Evolutionary conservation across 2,329 filamentous ascomycete species (phyloP).

Genomic region (Diaporthe destruens): DNA sequence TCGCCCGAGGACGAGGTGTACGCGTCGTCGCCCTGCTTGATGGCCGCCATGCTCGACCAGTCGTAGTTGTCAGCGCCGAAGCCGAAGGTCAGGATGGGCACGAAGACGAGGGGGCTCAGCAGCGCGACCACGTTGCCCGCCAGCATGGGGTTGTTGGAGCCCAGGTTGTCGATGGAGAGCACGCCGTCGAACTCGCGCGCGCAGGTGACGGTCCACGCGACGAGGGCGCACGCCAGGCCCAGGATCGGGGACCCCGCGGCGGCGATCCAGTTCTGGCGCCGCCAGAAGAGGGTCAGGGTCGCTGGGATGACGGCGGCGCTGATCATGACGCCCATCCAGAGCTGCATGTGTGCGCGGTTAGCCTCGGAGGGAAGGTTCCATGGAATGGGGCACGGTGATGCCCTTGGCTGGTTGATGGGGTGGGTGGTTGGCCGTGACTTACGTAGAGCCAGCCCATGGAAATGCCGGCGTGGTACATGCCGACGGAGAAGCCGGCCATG

Average conservation of each 20-base stretch:
- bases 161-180: conserved; percentile 68
- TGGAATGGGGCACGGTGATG: too few species aligned
- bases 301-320: conserved; percentile 87
- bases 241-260: conserved; percentile 74
- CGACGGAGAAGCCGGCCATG: conserved; percentile 84
- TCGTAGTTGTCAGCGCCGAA: conserved; percentile 84
- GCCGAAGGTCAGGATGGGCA: conserved; percentile 79
- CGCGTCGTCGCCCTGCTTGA: conserved; percentile 47
- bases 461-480: conserved; percentile 79
- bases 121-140: conserved; percentile 88
- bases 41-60: conserved; percentile 80
- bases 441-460: conserved; percentile 87
- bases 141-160: conserved; percentile 89
- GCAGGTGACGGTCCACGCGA: conserved; percentile 83
- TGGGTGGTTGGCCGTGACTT: background rate
- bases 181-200: conserved; percentile 79
- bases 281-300: conserved; percentile 84
- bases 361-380: background rate
- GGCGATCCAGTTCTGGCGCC: conserved; percentile 80
- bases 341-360: conserved; percentile 39
- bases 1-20: background rate
- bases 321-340: conserved; percentile 94
- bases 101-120: conserved; percentile 79
- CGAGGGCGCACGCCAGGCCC: conserved; percentile 76
- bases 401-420: background rate